These are phyloP conservation scores for Ogataea zsoltii DNA, from an alignment of 805 yeast genomes.

Conservation along the genomic window DNA sequence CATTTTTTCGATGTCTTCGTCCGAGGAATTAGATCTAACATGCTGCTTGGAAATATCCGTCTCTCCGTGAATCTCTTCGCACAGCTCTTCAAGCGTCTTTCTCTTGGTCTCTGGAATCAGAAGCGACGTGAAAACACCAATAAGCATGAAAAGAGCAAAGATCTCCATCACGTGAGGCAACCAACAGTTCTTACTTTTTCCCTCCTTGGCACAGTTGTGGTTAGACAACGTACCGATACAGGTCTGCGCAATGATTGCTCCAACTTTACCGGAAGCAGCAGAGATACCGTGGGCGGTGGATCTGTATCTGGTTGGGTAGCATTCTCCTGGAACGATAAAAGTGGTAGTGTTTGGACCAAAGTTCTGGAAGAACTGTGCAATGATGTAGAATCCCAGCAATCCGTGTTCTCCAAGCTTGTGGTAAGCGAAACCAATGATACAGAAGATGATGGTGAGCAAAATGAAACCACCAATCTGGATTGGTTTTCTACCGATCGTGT, in stretches of 20 bases:
- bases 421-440: constrained; percentile 83
- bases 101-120: constrained; percentile 90
- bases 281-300: constrained; percentile 94
- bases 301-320: constrained; percentile 93
- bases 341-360: constrained; percentile 95
- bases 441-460: constrained; percentile 69
- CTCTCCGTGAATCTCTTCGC: constrained; percentile 84
- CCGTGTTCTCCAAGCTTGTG: constrained; percentile 67
- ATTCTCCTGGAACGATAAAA: constrained; percentile 87
- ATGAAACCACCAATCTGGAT: constrained; percentile 77
- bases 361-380: constrained; percentile 85
- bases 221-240: constrained; percentile 80
- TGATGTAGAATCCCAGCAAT: constrained; percentile 71
- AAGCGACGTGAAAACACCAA: constrained; percentile 66
- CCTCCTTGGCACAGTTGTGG: constrained; percentile 68
- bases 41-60: constrained; percentile 40
- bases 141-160: constrained; percentile 87
- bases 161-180: constrained; percentile 92
- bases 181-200: constrained; percentile 62
- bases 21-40: constrained; percentile 18
- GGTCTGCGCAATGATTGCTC: constrained; percentile 90
- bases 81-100: constrained; percentile 81
- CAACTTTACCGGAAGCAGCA: constrained; percentile 89
- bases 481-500: constrained; percentile 81
- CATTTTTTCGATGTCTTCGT: constrained; percentile 30